Conservation (phyloP, 345 rosid genomes). For the Reutealis trisperma region DNA sequence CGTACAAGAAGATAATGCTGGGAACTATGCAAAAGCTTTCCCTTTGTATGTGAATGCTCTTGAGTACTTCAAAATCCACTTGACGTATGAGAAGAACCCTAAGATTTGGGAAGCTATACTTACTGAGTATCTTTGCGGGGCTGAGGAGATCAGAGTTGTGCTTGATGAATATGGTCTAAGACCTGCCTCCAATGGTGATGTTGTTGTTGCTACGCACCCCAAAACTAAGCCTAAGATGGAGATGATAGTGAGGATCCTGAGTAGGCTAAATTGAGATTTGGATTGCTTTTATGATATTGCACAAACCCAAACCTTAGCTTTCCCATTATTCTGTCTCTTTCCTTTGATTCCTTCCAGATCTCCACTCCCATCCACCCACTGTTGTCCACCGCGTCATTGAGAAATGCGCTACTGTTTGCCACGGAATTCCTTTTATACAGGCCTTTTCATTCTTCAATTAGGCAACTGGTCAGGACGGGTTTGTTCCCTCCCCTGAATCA, state of each 20-base stretch:
- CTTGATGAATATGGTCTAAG: constrained; percentile 82
- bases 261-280: constrained; percentile 74
- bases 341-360: constrained; percentile 57
- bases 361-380: constrained; percentile 45
- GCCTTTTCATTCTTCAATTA: constrained; percentile 84
- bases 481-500: constrained; percentile 48
- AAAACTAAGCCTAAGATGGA: constrained; percentile 84
- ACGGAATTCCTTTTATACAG: constrained; percentile 75
- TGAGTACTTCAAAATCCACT: constrained; percentile 91
- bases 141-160: constrained; percentile 92
- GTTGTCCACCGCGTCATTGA: constrained; percentile 57
- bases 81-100: constrained; percentile 94
- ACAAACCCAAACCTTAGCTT: constrained; percentile 46
- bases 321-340: constrained; percentile 56
- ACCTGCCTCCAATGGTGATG: constrained; percentile 68
- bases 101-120: constrained; percentile 83
- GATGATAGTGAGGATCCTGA: constrained; percentile 83
- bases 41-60: constrained; percentile 91
- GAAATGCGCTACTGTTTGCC: constrained; percentile 65
- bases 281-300: too few species aligned
- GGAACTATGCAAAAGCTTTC: constrained; percentile 84
- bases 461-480: constrained; percentile 48
- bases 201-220: constrained; percentile 68
- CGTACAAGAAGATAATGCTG: constrained; percentile 83
- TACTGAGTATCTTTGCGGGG: constrained; percentile 86